These are phyloP conservation scores for Penicillium lividum DNA, from an alignment of 495 filamentous ascomycete species.

Conservation along the genomic window DNA sequence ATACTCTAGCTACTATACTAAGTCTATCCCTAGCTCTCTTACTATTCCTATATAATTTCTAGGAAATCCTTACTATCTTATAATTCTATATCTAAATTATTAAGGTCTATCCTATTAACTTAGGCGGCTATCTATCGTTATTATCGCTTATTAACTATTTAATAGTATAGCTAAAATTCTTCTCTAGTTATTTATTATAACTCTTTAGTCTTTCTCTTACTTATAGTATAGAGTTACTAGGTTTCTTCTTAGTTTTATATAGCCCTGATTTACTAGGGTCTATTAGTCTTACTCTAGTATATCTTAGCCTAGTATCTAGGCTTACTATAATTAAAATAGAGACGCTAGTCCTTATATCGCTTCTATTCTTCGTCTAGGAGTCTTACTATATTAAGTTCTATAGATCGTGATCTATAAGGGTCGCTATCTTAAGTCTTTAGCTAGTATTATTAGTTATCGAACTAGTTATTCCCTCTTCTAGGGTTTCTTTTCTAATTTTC, in stretches of 20 bases:
- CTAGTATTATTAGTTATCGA: too few species aligned
- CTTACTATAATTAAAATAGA: not conserved
- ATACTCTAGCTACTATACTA: not conserved
- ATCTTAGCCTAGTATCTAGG: not conserved
- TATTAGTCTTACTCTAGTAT: not conserved
- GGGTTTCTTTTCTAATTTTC: too few species aligned
- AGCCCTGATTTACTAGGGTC: not conserved
- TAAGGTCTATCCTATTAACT: not conserved
- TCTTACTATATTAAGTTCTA: not conserved
- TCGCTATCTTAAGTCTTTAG: too few species aligned
- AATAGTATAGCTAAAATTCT: too few species aligned
- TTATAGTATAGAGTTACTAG: not conserved
- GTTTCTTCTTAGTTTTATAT: not conserved
- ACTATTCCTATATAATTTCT: not conserved
- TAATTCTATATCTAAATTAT: not conserved
- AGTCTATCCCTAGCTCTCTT: not conserved
- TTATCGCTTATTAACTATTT: too few species aligned
- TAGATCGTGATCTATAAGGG: not conserved
- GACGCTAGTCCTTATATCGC: not conserved
- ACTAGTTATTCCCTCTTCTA: too few species aligned
- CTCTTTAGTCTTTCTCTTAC: not conserved
- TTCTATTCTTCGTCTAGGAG: not conserved
- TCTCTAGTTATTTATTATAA: not conserved
- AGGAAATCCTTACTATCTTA: not conserved
- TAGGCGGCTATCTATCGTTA: too few species aligned